Evolutionary conservation across 176 grass and related monocot genomes (phyloP), one percentile per base, ranked within the genome.

Genomic region (Tillandsia leiboldiana): DNA sequence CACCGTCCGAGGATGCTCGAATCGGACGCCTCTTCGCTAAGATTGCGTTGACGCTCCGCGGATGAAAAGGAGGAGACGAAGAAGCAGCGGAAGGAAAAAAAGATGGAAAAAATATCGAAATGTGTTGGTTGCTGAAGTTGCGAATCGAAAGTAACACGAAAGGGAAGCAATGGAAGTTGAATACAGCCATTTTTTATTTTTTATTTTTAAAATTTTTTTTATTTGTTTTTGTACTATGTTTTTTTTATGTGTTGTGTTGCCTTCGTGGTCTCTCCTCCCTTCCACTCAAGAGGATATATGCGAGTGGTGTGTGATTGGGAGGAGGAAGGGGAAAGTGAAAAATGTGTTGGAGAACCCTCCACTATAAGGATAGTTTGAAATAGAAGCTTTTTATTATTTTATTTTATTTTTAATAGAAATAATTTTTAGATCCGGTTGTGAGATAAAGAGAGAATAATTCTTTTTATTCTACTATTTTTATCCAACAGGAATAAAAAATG

Each of bases 1-100:
- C 71, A 84, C 81, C 75, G 70, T 74, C 75, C 14, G 75, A 84
- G 51, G 81, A 83, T 70, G 75, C 70, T 51, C 24, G 8, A 23
- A 77, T 42, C 47, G 15, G 70, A 61, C 22, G 48, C 12, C 26
- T 65, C 62, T n/a, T 54, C 65, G 72, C 73, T 65, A 53, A 70
- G 64, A 11, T 51, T 18, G 20, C 1, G 53, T 50, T 14, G 8
- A 48, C 53, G 68, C 54, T 33, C 5, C 24, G 63, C 51, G 49
- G 64, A 51, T 17, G 9, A 12, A 69, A 9, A 17, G 27, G 29
- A 68, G 68, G 9, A 64, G 72, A 53, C 50, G 48, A 14, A 33
- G 15, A 23, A 12, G 77, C 3, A 59, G 48, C 22, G 28, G 48
- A 51, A 33, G 69, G 26, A 9, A 48, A 64, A 49, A 49, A 52